Base-by-base conservation (phyloP, 2,329 filamentous ascomycete genomes). In the Aspergillus quadricinctus region DNA sequence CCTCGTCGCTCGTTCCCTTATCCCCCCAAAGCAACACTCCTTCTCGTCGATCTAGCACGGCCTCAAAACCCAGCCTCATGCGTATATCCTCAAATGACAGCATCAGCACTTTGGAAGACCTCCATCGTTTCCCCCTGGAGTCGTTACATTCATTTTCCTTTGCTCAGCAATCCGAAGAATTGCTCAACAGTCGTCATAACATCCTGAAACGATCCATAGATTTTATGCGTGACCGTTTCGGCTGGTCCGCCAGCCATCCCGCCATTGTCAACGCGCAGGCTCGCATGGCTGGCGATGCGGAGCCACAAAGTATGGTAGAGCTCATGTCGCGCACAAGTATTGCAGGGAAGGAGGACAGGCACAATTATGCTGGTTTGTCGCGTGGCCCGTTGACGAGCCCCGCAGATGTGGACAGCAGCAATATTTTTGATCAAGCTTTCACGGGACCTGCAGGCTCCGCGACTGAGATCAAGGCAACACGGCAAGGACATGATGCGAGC, bases 141-240 rank as follows among this genome's bases (percentile, higher is more conserved):
- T 99, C 94, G 5, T 79, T 99, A 49, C 94, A 99, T 75, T 99
- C 94, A 1, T 99, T 99, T 77, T 97, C 93, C 11, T 99, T 99
- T 73, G 91, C 94, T 43, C 90, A 96, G 65, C 92, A 96, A 74
- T 93, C 92, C 3, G 92, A 96, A 69, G 93, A 97, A 60, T 86
- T 91, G 60, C 81, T 97, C 55, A 90, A 96, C 71, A 96, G 85
- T 72, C 88, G 94, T 54, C 92, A 97, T 72, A 96, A 91, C 78
- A 88, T 96, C 35, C 74, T 99, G 67, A 96, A 96, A 76, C 84
- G 93, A 57, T 96, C 92, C 8, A 88, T 97, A 69, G 94, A 97
- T 73, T 97, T 97, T 69, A 95, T 99, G 89, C 89, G 90, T 69
- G 92, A 97, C 70, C 89, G 90, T 61, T 83, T 95, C 75, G 89